phyloP scores from a whole-genome alignment of 441 rosid species.

The Gossypium davidsonii region DNA sequence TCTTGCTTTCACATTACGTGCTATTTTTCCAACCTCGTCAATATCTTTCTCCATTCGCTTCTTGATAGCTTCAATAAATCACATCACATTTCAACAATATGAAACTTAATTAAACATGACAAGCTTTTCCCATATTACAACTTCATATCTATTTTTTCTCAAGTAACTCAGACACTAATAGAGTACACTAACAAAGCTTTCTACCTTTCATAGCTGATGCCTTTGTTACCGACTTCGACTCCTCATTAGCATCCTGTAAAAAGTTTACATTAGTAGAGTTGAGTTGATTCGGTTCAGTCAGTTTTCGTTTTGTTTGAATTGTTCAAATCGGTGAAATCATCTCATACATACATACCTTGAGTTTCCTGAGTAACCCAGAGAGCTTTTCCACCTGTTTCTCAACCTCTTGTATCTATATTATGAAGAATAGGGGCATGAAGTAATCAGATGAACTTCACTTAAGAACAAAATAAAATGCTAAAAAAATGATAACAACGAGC shows the following conservation, averaged over 20 bases:
- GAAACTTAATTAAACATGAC: not conserved
- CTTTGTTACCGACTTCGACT: constrained; percentile 83
- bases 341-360: constrained; percentile 43
- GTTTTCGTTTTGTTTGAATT: too few species aligned
- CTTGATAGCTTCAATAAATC: constrained; percentile 56
- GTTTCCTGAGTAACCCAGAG: constrained; percentile 42
- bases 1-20: constrained; percentile 67
- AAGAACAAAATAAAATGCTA: not conserved
- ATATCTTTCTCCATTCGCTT: constrained; percentile 87
- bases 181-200: not conserved
- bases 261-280: not conserved
- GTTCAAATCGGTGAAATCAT: not conserved
- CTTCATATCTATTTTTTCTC: too few species aligned
- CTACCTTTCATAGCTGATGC: constrained; percentile 93
- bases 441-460: constrained; percentile 1
- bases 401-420: constrained; percentile 50
- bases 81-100: not conserved
- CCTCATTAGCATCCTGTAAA: constrained; percentile 84
- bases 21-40: constrained; percentile 84
- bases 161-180: not conserved
- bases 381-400: constrained; percentile 57
- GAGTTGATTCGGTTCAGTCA: too few species aligned
- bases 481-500: too few species aligned
- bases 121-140: not conserved
- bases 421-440: constrained; percentile 11